Evolutionary conservation across 169 alveolate genomes (phyloP), one percentile per base, ranked within the genome.

Genomic region (Cryptosporidium viatorum): DNA sequence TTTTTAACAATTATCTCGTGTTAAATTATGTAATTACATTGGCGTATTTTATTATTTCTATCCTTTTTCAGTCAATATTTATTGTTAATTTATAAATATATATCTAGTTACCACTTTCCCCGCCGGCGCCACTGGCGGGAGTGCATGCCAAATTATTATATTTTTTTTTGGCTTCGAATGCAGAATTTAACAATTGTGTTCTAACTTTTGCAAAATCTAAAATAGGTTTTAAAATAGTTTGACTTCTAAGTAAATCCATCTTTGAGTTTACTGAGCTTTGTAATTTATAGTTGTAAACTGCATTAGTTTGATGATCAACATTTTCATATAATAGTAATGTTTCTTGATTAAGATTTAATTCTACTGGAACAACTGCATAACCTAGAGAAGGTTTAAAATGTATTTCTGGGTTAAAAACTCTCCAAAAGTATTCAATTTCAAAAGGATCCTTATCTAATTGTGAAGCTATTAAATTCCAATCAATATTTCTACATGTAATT

Each of bases 381-480:
- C 89, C 89, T 26, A 80, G 68, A 37, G 89, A 29, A 3, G 89
- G 89, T 43, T 45, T 80, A 59, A 62, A 80, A 21, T 80, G 89
- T 29, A 29, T 26, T 0, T 62, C 59, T 41, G 89, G 89, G 41
- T 80, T 43, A 45, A 80, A 80, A 21, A 41, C 59, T 41, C 39
- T 45, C 73, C 89, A 80, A 45, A 80, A 80, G 37, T 80, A 80
- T 48, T 80, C 89, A 26, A 80, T 26, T 37, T 80, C 89, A 48
- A 80, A 80, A n/a, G 74, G 75, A 9, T 59, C 75, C 41, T 59
- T 80, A 9, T 80, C 75, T 23, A 80, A n/a, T 26, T 60, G 23
- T 4, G 73, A 62, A n/a, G 89, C 73, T 23, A 80, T 80, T 39
- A 62, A 14, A 39, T 80, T 65, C 89, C 89, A 80, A 80, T 80